phyloP scores from a whole-genome alignment of 1,139 yeast genomes.

The Yamadazyma siamensis region DNA sequence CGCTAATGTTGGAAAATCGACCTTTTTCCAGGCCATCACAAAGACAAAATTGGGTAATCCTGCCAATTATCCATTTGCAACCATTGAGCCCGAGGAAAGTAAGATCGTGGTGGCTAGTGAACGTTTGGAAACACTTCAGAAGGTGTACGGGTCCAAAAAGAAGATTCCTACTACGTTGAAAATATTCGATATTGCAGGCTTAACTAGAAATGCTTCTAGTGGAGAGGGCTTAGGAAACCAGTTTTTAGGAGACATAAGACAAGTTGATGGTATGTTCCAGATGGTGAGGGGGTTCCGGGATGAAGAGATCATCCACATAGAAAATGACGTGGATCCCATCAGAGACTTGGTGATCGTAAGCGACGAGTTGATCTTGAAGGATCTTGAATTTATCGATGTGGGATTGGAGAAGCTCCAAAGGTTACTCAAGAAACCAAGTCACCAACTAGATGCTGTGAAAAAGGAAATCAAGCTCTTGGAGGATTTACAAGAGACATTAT shows the following conservation, averaged over 20 bases:
- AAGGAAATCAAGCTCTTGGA: slow-evolving; percentile 47
- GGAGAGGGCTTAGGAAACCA: slow-evolving; percentile 82
- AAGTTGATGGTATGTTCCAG: slow-evolving; percentile 73
- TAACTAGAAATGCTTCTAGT: slow-evolving; percentile 67
- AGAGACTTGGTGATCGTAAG: slow-evolving; percentile 66
- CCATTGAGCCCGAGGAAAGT: slow-evolving; percentile 72
- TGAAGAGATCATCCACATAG: slow-evolving; percentile 71
- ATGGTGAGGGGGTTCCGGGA: slow-evolving; percentile 65
- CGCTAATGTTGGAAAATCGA: slow-evolving; percentile 76
- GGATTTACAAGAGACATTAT: slow-evolving; percentile 46
- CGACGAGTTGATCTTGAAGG: slow-evolving; percentile 72
- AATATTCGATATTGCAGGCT: slow-evolving; percentile 71
- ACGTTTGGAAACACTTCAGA: slow-evolving; percentile 41
- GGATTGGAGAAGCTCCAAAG: slow-evolving; percentile 47
- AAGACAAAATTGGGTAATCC: slow-evolving; percentile 67
- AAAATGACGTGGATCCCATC: slow-evolving; percentile 59
- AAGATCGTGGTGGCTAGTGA: slow-evolving; percentile 53
- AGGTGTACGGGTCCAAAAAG: slow-evolving; percentile 49
- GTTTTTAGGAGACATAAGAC: slow-evolving; percentile 65
- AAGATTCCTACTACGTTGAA: slow-evolving; percentile 55
- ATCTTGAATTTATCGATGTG: slow-evolving; percentile 61
- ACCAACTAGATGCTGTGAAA: slow-evolving; percentile 26
- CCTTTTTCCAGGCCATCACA: slow-evolving; percentile 68
- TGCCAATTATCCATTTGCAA: slow-evolving; percentile 79
- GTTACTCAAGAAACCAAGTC: slow-evolving; percentile 36